These are phyloP conservation scores for Boletus tomentosulus DNA, from an alignment of 768 basidiomycete genomes.

Conservation along the genomic window DNA sequence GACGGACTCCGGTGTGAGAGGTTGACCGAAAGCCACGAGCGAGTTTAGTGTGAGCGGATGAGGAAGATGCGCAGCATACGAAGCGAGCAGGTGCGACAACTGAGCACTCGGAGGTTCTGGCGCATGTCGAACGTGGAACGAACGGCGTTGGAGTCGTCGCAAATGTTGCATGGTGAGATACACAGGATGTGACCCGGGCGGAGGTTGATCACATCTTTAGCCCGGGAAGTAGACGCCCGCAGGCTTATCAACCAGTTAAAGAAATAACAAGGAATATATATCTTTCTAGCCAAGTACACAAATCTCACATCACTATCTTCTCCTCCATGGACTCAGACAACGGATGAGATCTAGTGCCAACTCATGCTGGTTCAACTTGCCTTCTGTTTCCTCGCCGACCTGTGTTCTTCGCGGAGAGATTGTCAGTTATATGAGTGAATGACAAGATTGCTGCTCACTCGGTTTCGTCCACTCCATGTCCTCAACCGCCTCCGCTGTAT, in stretches of 20 bases:
- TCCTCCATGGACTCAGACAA: not conserved
- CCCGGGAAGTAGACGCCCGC: not conserved
- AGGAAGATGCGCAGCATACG: constrained; percentile 60
- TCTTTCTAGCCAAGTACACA: constrained; percentile 22
- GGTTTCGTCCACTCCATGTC: constrained; percentile 25
- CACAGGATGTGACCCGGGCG: not conserved
- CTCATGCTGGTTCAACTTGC: constrained; percentile 17
- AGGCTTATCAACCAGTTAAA: not conserved
- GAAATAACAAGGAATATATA: constrained; percentile 25
- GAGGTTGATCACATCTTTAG: not conserved
- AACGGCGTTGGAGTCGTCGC: constrained; percentile 6
- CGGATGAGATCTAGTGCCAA: not conserved
- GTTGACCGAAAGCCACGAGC: constrained; percentile 71
- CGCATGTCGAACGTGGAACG: constrained; percentile 34
- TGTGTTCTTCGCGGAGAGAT: constrained; percentile 15
- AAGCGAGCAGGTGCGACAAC: constrained; percentile 55
- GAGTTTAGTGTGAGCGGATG: constrained; percentile 68
- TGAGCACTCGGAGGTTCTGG: constrained; percentile 50
- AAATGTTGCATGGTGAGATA: not conserved
- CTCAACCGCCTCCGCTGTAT: constrained; percentile 25
- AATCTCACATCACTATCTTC: constrained; percentile 6
- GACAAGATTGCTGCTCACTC: constrained; percentile 19
- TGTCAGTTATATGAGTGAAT: not conserved
- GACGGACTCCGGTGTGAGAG: constrained; percentile 65
- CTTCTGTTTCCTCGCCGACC: constrained; percentile 21